Evolutionary conservation across 2,329 filamentous ascomycete genomes (phyloP).

Genomic region (Phaeophleospora eucalypticola): DNA sequence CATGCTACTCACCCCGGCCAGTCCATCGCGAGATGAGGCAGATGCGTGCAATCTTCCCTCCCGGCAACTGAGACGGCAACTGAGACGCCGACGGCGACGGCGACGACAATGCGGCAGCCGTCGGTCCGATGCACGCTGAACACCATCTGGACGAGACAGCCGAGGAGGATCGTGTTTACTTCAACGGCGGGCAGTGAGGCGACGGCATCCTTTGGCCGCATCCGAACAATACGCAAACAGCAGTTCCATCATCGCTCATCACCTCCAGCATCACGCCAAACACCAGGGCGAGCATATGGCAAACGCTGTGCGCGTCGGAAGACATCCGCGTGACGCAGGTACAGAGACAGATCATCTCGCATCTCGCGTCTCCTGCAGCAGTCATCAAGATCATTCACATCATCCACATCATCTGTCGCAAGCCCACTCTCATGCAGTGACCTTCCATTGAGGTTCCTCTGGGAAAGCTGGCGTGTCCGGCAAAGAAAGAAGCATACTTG

Average conservation of each 20-base stretch:
- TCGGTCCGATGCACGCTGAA: background rate
- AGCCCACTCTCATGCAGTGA: background rate
- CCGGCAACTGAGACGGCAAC: background rate
- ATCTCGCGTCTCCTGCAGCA: no score
- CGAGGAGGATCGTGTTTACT: background rate
- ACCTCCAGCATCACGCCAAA: background rate
- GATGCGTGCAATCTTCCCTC: no score
- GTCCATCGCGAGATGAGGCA: no score
- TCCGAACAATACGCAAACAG: no score
- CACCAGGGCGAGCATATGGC: background rate
- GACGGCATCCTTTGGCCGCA: no score
- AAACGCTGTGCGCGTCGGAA: background rate
- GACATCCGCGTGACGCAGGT: background rate
- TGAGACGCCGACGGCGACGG: background rate
- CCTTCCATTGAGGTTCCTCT: background rate
- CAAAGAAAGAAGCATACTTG: background rate
- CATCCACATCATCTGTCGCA: background rate
- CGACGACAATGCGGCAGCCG: background rate
- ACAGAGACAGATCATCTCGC: background rate
- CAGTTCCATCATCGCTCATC: no score
- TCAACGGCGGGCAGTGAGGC: no score
- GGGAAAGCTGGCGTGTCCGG: background rate
- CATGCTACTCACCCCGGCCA: background rate
- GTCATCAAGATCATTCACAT: no score
- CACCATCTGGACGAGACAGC: background rate